These are phyloP conservation scores for Diutina neorugosa DNA, from an alignment of 1,139 yeast species.

Conservation along the genomic window DNA sequence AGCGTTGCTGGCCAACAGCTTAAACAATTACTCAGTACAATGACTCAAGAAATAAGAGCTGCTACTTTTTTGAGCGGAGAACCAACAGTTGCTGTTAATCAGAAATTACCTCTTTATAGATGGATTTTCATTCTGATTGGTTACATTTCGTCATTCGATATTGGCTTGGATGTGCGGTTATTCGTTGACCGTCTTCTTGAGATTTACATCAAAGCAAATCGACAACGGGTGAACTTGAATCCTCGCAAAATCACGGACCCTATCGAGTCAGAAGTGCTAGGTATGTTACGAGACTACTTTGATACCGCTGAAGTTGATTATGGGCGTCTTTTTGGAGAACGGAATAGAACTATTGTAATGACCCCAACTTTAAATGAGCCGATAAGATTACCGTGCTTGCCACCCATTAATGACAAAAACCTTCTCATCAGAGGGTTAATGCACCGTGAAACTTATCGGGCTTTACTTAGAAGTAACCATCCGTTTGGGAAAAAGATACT, in stretches of 20 bases:
- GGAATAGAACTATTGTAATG: neutral
- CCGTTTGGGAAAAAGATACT: constrained; percentile 16
- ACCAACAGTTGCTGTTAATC: neutral
- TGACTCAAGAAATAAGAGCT: neutral
- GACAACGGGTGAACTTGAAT: neutral
- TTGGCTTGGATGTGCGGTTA: neutral
- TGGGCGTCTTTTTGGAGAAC: neutral
- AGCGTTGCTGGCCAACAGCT: neutral
- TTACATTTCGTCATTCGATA: neutral
- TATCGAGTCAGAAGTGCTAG: neutral
- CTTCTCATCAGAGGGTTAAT: constrained; percentile 25
- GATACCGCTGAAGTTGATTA: neutral
- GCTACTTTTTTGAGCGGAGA: neutral
- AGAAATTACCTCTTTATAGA: neutral
- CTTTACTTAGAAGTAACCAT: constrained; percentile 20
- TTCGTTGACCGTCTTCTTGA: neutral
- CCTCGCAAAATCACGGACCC: constrained; percentile 3
- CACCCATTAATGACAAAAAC: constrained; percentile 19
- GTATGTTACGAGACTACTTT: neutral
- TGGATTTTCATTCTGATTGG: constrained; percentile 1
- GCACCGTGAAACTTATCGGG: constrained; percentile 29
- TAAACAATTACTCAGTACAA: neutral
- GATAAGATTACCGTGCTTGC: constrained; percentile 25
- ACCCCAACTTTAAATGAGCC: constrained; percentile 3
- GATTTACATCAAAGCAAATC: neutral